These are phyloP conservation scores for Trifolium fragiferum DNA, from an alignment of 306 rosid genomes.

Conservation along the genomic window DNA sequence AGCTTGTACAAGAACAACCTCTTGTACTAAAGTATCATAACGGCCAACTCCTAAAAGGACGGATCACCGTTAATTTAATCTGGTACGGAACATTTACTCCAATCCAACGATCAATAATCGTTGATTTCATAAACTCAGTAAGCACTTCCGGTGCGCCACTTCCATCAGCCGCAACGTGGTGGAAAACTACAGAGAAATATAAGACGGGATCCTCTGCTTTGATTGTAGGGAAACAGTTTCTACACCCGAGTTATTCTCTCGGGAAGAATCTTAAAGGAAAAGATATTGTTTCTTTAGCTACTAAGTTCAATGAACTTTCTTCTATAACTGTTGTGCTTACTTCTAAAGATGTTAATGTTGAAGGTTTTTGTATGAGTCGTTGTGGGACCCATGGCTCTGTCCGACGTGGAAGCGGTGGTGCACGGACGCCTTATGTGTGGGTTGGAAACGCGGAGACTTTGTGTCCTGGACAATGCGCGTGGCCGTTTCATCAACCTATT, in stretches of 20 bases:
- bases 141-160: constrained; percentile 30
- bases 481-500: constrained; percentile 95
- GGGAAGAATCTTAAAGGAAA: constrained; percentile 57
- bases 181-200: constrained; percentile 83
- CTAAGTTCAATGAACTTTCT: constrained; percentile 47
- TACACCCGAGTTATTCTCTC: constrained; percentile 63
- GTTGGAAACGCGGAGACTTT: constrained; percentile 86
- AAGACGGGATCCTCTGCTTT: constrained; percentile 67
- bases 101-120: constrained; percentile 74
- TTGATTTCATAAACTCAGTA: constrained; percentile 75
- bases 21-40: constrained; percentile 78
- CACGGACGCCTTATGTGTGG: constrained; percentile 68
- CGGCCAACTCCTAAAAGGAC: constrained; percentile 82
- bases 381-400: constrained; percentile 79
- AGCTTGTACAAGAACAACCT: constrained; percentile 70
- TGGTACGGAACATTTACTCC: constrained; percentile 90
- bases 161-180: constrained; percentile 76
- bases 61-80: constrained; percentile 72
- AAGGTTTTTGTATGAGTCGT: constrained; percentile 72
- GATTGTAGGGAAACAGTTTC: constrained; percentile 65
- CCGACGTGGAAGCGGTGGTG: constrained; percentile 24
- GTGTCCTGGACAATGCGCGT: constrained; percentile 93
- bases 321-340: constrained; percentile 73
- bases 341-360: constrained; percentile 74
- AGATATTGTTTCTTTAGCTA: constrained; percentile 60